Evolutionary conservation across 352 stramenopile species (phyloP).

Genomic region (Globisporangium emineosum): DNA sequence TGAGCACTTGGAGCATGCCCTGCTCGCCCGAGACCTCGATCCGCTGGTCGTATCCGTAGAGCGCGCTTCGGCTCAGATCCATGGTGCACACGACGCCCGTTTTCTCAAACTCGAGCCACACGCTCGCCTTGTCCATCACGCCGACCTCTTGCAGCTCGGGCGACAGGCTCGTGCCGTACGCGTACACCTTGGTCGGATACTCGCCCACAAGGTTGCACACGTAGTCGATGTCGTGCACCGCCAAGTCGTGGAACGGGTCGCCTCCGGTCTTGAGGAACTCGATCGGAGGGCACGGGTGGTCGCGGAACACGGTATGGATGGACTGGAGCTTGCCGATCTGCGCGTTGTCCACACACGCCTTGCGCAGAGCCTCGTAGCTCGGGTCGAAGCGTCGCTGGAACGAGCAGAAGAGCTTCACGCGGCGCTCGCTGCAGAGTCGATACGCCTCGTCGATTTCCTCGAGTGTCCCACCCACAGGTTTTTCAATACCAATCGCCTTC

Average conservation of each 20-base stretch:
- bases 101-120: constrained; percentile 69
- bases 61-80: constrained; percentile 77
- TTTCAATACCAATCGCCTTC: constrained; percentile 71
- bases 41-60: constrained; percentile 92
- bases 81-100: constrained; percentile 87
- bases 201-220: constrained; percentile 77
- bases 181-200: constrained; percentile 81
- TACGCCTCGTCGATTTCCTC: constrained; percentile 66
- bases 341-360: constrained; percentile 40
- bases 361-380: constrained; percentile 70
- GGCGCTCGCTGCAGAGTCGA: constrained; percentile 35
- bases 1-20: constrained; percentile 75
- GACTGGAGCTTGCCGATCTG: constrained; percentile 67
- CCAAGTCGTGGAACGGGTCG: constrained; percentile 91
- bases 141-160: constrained; percentile 57
- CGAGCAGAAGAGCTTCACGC: constrained; percentile 82
- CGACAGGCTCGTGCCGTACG: constrained; percentile 70
- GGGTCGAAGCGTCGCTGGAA: constrained; percentile 91
- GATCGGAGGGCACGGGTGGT: constrained; percentile 85
- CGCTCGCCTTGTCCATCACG: constrained; percentile 83
- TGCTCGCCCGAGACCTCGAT: constrained; percentile 83
- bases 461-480: constrained; percentile 57
- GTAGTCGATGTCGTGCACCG: constrained; percentile 92
- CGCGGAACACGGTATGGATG: constrained; percentile 87
- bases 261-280: constrained; percentile 87